These are phyloP conservation scores for Thalassiosira livingstoniorum DNA, from an alignment of 352 stramenopile genomes.

Conservation along the genomic window DNA sequence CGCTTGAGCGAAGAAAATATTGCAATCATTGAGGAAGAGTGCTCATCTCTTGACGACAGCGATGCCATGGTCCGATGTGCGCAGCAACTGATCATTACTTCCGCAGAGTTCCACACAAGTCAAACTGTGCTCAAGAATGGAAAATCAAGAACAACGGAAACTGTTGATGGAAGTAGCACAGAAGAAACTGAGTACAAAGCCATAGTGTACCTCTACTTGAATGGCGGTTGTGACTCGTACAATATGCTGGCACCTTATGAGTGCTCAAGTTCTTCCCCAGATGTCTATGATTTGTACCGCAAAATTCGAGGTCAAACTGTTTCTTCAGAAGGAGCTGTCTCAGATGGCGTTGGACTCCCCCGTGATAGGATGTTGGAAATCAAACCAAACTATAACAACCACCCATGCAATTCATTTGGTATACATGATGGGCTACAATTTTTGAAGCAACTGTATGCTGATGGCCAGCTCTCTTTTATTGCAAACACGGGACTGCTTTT, in stretches of 20 bases:
- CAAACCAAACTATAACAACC: conserved; percentile 39
- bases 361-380: conserved; percentile 35
- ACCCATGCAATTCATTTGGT: conserved; percentile 74
- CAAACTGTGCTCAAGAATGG: conserved; percentile 64
- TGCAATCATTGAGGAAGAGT: conserved; percentile 49
- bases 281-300: conserved; percentile 59
- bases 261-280: conserved; percentile 52
- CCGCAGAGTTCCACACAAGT: conserved; percentile 80
- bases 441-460: conserved; percentile 71
- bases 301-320: conserved; percentile 52
- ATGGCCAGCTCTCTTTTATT: conserved; percentile 68
- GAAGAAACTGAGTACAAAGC: conserved; percentile 78
- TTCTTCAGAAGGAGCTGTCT: conserved; percentile 8
- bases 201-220: conserved; percentile 77
- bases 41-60: conserved; percentile 34
- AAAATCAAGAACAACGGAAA: conserved; percentile 50
- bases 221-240: conserved; percentile 71
- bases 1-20: conserved; percentile 59
- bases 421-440: conserved; percentile 67
- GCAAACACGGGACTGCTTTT: conserved; percentile 75
- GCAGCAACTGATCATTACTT: conserved; percentile 64
- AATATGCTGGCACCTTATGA: conserved; percentile 76
- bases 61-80: conserved; percentile 47
- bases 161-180: neutral
- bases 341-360: conserved; percentile 54